Evolutionary conservation across 73 alveolate genomes (phyloP).

Genomic region (Durusdinium trenchii): DNA sequence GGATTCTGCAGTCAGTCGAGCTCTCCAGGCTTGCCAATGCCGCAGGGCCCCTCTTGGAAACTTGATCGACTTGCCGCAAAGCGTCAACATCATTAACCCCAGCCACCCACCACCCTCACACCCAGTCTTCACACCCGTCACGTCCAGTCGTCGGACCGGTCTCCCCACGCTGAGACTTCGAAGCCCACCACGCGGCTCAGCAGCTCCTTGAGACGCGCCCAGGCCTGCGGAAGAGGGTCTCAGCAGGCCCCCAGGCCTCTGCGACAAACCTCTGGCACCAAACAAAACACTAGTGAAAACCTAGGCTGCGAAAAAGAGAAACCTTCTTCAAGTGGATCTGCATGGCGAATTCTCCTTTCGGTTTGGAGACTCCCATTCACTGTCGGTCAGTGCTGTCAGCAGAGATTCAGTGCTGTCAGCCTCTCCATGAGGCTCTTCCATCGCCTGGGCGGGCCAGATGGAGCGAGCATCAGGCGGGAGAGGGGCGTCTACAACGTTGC

Average conservation of each 20-base stretch:
- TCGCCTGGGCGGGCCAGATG: neutral
- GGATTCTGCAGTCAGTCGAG: neutral
- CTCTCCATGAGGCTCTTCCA: constrained; percentile 49
- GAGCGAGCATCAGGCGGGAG: too few species aligned
- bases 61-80: neutral
- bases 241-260: too few species aligned
- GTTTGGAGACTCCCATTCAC: neutral
- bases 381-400: neutral
- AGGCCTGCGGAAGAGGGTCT: neutral
- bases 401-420: too few species aligned
- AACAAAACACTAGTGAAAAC: neutral
- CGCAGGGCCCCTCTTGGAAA: neutral
- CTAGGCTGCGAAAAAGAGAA: neutral
- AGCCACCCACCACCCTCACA: neutral
- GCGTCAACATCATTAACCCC: neutral
- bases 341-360: neutral
- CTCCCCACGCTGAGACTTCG: constrained; percentile 44
- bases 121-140: neutral
- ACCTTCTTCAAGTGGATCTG: neutral
- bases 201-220: constrained; percentile 14
- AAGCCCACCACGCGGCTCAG: constrained; percentile 31
- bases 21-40: neutral
- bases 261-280: too few species aligned
- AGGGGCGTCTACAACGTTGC: too few species aligned
- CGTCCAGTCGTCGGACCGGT: neutral